These are phyloP conservation scores for Trichoderma citrinoviride DNA, from an alignment of 2,329 filamentous ascomycete genomes.

Conservation along the genomic window DNA sequence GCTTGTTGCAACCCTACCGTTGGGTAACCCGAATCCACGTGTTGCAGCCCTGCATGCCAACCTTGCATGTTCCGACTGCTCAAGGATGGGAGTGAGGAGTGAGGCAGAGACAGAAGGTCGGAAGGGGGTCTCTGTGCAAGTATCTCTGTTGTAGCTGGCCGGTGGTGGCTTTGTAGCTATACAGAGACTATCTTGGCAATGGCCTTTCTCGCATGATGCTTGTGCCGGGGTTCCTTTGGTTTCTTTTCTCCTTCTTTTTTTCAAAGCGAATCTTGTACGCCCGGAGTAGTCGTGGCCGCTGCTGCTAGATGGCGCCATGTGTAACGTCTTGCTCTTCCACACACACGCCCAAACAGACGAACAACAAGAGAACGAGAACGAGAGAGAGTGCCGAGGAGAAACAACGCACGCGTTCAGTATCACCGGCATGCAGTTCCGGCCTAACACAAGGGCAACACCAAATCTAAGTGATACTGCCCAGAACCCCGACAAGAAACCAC, in stretches of 20 bases:
- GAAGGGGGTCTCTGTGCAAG: background rate
- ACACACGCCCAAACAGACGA: background rate
- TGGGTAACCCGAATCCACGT: conserved; percentile 14
- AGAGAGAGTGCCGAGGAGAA: background rate
- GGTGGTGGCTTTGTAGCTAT: background rate
- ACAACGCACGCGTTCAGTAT: background rate
- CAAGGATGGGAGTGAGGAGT: background rate
- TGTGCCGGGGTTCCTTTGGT: background rate
- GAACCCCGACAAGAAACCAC: background rate
- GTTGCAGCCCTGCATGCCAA: conserved; percentile 11
- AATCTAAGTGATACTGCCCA: background rate
- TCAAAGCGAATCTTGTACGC: background rate
- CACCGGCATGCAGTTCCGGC: conserved; percentile 5
- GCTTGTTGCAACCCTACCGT: conserved; percentile 5
- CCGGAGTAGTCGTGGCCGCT: background rate
- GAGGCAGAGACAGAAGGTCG: too few species aligned
- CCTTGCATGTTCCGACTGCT: background rate
- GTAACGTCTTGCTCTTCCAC: background rate
- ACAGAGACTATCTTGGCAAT: background rate
- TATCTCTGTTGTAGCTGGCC: background rate
- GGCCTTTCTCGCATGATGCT: background rate
- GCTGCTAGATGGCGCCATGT: background rate
- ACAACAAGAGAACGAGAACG: background rate
- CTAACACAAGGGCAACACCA: background rate
- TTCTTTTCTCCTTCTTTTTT: background rate